Evolutionary conservation across 2,329 filamentous ascomycete species (phyloP).

Genomic region (Pyricularia pennisetigena): DNA sequence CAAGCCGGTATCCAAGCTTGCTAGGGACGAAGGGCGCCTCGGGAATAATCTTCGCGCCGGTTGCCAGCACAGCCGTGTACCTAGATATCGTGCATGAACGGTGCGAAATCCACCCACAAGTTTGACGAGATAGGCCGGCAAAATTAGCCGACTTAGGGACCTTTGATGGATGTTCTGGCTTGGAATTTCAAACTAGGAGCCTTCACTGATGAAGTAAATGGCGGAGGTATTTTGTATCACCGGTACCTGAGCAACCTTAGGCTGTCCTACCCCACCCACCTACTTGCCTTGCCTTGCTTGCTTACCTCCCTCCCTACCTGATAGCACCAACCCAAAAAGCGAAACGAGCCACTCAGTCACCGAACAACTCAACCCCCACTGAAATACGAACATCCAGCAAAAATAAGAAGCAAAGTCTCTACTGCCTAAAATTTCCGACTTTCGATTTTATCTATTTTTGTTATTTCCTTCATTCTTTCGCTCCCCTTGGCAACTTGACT

Average conservation of each 20-base stretch:
- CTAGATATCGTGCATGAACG: background rate
- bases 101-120: background rate
- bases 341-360: too few species aligned
- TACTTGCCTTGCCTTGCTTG: too few species aligned
- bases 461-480: background rate
- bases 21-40: background rate
- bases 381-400: background rate
- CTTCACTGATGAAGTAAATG: background rate
- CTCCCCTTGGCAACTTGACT: too few species aligned
- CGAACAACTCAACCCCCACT: background rate
- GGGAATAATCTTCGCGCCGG: background rate
- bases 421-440: background rate
- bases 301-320: background rate
- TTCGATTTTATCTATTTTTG: background rate
- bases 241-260: background rate
- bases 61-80: background rate
- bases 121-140: background rate
- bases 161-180: background rate
- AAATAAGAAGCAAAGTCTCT: background rate
- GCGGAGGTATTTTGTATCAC: background rate
- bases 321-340: background rate
- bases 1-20: background rate
- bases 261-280: background rate
- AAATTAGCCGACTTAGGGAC: background rate
- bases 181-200: background rate